Base-by-base conservation (phyloP, 768 basidiomycete genomes). In the Bullera alba region DNA sequence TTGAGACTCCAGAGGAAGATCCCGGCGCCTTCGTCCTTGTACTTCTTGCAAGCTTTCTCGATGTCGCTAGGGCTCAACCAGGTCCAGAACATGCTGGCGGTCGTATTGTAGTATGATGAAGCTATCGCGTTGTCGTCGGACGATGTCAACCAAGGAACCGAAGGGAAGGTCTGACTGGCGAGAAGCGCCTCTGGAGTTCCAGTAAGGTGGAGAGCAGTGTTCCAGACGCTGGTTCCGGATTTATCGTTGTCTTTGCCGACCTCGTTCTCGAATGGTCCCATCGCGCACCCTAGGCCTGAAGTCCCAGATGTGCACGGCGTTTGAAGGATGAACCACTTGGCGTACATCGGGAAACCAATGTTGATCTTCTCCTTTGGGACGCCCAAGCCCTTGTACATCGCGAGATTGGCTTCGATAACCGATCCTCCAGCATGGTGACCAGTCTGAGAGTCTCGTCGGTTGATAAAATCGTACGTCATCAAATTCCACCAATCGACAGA, bases 381-480 rank as follows among this genome's bases (percentile, higher is more conserved):
- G 16, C 48, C 50, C 4, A 45, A 36, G 2, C 10, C 30, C 19
- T 36, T n/a, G 34, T 61, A 67, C 14, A 22, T 52, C 5, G 47
- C 36, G 16, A 63, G 23, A 19, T 30, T 48, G 15, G 43, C 43
- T 10, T 52, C 29, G 38, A 67, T 51, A 6, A 63, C 61, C 0
- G n/a, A 32, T 6, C 53, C 57, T 4, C 65, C 61, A 10, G 52
- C 48, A 21, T 60, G 59, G 45, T 63, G 46, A 4, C 17, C 39
- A 1, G 61, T 53, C 27, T 29, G 41, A 14, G 30, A 48, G 38
- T 54, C 51, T 15, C 55, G 46, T 10, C 65, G 49, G 30, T 61
- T 61, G 39, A 58, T 34, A 25, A n/a, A 51, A 37, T 66, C 61
- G 39, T 63, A 67, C 1, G 54, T 56, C 65, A 67, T 67, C 15